Evolutionary conservation across 352 stramenopile species (phyloP).

Genomic region (Globisporangium perplexum): DNA sequence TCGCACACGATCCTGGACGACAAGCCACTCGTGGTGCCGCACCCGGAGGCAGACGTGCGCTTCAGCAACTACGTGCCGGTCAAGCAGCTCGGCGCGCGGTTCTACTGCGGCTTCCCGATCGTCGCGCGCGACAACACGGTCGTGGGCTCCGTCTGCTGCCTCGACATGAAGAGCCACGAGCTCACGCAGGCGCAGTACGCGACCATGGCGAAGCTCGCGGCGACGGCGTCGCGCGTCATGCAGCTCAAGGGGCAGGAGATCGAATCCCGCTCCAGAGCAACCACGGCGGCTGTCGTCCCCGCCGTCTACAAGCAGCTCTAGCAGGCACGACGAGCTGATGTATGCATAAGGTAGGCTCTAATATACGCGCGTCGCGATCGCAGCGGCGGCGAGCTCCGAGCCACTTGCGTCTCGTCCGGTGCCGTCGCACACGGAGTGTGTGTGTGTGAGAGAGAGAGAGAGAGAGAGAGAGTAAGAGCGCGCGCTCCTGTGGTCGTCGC

Average conservation of each 20-base stretch:
- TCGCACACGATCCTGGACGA: slow-evolving; percentile 52
- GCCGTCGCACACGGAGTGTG: too few relatives aligned
- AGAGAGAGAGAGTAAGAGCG: neutral
- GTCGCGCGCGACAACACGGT: slow-evolving; percentile 35
- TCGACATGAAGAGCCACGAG: slow-evolving; percentile 42
- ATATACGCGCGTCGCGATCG: too few relatives aligned
- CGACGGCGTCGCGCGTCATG: slow-evolving; percentile 49
- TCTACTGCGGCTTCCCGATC: slow-evolving; percentile 78
- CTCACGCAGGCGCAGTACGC: slow-evolving; percentile 56
- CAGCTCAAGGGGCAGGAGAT: slow-evolving; percentile 14
- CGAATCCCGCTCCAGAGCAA: neutral
- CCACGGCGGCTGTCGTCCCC: neutral
- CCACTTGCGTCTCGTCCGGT: too few relatives aligned
- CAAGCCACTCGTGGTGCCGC: slow-evolving; percentile 52
- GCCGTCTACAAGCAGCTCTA: slow-evolving; percentile 2
- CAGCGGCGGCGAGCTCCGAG: too few relatives aligned
- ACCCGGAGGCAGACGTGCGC: slow-evolving; percentile 64
- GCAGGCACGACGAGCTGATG: too few relatives aligned
- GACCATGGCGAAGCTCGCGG: slow-evolving; percentile 43
- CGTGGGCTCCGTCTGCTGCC: slow-evolving; percentile 59
- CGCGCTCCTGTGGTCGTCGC: neutral
- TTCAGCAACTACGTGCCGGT: slow-evolving; percentile 43
- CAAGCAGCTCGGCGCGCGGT: slow-evolving; percentile 40
- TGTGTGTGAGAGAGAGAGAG: too few relatives aligned
- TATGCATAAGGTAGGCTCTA: too few relatives aligned